phyloP scores from a whole-genome alignment of 2,329 filamentous ascomycete species.

The Colletotrichum endophyticum region DNA sequence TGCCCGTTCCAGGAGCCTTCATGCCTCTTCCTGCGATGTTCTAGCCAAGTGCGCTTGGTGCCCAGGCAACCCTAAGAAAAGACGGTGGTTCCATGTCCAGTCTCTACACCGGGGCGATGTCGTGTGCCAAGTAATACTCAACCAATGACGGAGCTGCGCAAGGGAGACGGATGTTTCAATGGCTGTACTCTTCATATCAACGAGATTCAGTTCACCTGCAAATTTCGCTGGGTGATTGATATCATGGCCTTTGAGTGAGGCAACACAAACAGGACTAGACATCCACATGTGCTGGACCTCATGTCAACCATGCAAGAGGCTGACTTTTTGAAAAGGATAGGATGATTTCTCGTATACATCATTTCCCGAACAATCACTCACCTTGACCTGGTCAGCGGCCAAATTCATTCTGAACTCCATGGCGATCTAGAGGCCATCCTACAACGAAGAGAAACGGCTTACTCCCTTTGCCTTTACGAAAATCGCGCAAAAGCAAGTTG shows the following conservation, averaged over 20 bases:
- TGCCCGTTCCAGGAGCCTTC: accelerated
- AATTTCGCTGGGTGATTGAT: not conserved
- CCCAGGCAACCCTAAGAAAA: not conserved
- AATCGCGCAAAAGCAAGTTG: not conserved
- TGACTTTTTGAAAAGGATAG: not conserved
- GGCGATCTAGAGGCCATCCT: accelerated
- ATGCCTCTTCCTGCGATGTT: not conserved
- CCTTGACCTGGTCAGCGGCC: not conserved
- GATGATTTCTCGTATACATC: accelerated
- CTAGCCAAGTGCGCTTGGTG: not conserved
- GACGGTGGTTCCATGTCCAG: accelerated
- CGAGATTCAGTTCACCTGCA: not conserved
- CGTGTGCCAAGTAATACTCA: not conserved
- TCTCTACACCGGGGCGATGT: accelerated
- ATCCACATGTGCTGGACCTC: too few relatives aligned
- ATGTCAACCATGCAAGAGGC: not conserved
- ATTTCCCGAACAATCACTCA: not conserved
- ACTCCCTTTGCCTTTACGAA: accelerated
- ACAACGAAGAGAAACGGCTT: not conserved
- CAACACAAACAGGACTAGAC: not conserved
- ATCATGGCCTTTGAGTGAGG: not conserved
- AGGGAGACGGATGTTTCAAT: not conserved
- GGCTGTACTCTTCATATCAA: accelerated
- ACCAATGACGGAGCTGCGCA: not conserved
- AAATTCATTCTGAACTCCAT: not conserved